Conservation (phyloP, 352 stramenopile genomes). For the Elongisporangium senticosum region DNA sequence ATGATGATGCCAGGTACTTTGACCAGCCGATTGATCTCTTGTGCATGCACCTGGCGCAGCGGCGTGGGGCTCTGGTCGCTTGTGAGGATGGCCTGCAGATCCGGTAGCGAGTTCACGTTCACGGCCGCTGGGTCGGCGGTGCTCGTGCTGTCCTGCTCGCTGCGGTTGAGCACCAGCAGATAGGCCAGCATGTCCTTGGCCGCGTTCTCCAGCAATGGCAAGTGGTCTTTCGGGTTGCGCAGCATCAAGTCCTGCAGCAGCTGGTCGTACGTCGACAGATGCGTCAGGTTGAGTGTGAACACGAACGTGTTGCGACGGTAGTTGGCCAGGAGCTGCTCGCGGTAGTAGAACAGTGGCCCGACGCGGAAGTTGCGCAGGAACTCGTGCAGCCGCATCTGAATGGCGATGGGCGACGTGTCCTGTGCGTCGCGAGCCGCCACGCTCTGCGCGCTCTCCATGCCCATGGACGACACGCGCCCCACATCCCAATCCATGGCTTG, state of each 20-base stretch:
- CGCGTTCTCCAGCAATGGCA: conserved; percentile 81
- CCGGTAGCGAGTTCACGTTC: conserved; percentile 39
- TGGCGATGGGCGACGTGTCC: conserved; percentile 44
- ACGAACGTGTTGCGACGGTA: conserved; percentile 67
- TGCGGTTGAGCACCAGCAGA: conserved; percentile 49
- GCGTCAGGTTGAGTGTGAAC: conserved; percentile 79
- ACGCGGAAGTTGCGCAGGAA: conserved; percentile 88
- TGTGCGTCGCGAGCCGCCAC: conserved; percentile 41
- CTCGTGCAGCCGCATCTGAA: conserved; percentile 61
- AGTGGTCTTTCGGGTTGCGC: conserved; percentile 76
- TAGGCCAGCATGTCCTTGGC: conserved; percentile 76
- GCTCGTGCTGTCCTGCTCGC: conserved; percentile 17
- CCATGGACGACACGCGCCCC: conserved; percentile 71
- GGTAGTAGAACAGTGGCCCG: conserved; percentile 85
- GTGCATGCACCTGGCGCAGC: conserved; percentile 79
- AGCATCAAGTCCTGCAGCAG: conserved; percentile 83
- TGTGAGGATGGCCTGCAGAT: conserved; percentile 79
- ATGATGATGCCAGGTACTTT: conserved; percentile 97
- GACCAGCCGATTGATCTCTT: conserved; percentile 88
- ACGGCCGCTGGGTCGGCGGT: conserved; percentile 15
- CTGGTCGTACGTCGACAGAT: conserved; percentile 85
- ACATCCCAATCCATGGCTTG: conserved; percentile 76
- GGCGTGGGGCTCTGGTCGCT: conserved; percentile 69
- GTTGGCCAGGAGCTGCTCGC: conserved; percentile 84
- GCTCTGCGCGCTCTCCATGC: conserved; percentile 62